Evolutionary conservation across 177 flowering plant genomes (phyloP).

Genomic region (Vitis hybrid): DNA sequence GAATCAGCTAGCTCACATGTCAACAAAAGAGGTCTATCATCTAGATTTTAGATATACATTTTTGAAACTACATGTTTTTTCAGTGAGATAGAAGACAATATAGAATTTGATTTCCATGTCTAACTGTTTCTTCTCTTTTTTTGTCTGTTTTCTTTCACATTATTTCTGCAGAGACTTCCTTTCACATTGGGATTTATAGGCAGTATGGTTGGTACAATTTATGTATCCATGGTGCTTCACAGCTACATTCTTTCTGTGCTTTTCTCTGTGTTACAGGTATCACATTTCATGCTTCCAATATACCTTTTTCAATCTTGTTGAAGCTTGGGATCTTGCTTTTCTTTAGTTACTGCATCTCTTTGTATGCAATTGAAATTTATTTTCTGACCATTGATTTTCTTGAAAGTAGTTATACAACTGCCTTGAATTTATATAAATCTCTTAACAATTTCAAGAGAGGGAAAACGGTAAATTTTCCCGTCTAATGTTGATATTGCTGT

Average conservation of each 20-base stretch:
- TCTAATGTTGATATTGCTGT: neutral
- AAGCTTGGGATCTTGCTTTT: neutral
- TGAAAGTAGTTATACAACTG: neutral
- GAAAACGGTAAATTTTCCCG: neutral
- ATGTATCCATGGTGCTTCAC: slow-evolving; percentile 97
- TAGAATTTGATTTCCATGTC: slow-evolving; percentile 7
- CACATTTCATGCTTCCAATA: neutral
- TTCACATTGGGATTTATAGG: slow-evolving; percentile 77
- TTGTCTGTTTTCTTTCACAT: neutral
- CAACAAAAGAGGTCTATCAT: slow-evolving; percentile 76
- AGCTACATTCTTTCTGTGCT: slow-evolving; percentile 89
- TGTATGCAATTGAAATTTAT: neutral
- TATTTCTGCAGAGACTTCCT: slow-evolving; percentile 79
- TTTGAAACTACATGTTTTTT: neutral
- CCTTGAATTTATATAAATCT: too few species aligned
- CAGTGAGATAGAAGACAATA: neutral
- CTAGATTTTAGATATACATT: neutral
- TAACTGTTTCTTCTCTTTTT: neutral
- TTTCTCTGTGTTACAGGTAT: slow-evolving; percentile 86
- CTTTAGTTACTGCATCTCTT: neutral
- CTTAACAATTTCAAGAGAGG: too few species aligned
- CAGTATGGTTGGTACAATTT: slow-evolving; percentile 91
- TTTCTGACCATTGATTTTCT: neutral
- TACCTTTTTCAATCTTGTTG: too few species aligned
- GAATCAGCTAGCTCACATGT: slow-evolving; percentile 89